These are phyloP conservation scores for Cryptococcus sp. DNA, from an alignment of 1,284 basidiomycete species.

Conservation along the genomic window DNA sequence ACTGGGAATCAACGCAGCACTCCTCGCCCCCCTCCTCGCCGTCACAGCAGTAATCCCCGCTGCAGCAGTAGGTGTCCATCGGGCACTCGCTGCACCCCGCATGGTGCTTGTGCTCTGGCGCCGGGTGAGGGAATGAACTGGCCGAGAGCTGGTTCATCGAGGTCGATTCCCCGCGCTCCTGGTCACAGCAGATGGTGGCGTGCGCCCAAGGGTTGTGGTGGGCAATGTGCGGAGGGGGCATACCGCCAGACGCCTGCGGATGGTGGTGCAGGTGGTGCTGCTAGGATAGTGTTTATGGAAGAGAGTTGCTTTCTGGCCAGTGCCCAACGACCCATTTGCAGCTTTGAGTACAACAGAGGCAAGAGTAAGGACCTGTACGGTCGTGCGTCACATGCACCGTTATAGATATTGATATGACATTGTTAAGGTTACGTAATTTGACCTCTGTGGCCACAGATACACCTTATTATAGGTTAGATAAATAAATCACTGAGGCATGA, in stretches of 20 bases:
- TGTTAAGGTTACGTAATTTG: no score
- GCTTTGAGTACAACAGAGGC: no score
- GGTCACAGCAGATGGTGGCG: constrained; percentile 41
- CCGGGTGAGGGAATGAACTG: background rate
- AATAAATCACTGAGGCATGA: no score
- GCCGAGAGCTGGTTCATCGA: constrained; percentile 11
- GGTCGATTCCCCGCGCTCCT: constrained; percentile 34
- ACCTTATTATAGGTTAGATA: no score
- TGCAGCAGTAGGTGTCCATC: constrained; percentile 18
- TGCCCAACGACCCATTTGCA: no score
- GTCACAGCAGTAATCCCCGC: constrained; percentile 16
- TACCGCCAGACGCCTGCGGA: background rate
- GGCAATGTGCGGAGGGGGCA: background rate
- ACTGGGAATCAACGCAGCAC: constrained; percentile 19
- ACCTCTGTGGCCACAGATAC: no score
- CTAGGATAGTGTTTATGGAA: no score
- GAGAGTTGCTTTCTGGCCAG: no score
- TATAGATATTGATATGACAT: no score
- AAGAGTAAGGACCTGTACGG: no score
- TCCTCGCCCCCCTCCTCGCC: constrained; percentile 12
- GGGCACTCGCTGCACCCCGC: constrained; percentile 3
- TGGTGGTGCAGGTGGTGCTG: no score
- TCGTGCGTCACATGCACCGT: no score
- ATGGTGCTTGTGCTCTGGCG: background rate
- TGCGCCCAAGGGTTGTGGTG: constrained; percentile 34